Evolutionary conservation across 2,329 filamentous ascomycete genomes (phyloP).

Genomic region (Peltaster fructicola): DNA sequence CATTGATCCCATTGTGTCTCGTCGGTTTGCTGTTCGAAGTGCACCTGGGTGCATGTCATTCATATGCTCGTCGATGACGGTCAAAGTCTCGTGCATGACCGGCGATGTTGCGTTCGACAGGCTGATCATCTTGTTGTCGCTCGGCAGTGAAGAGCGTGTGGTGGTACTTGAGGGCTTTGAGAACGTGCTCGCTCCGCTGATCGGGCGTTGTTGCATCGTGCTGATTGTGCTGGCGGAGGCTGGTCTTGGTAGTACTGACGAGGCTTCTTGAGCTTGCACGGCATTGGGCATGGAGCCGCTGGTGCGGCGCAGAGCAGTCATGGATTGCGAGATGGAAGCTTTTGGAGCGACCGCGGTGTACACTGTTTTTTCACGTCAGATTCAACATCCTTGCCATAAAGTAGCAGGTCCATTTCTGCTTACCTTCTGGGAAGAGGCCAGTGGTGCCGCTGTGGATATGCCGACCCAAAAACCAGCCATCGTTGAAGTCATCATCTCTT

Average conservation of each 20-base stretch:
- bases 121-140: slow-evolving; percentile 7
- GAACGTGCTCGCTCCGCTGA: not conserved
- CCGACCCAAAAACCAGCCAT: slow-evolving; percentile 59
- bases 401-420: slow-evolving; percentile 3
- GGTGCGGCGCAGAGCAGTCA: slow-evolving; percentile 1
- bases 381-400: not conserved
- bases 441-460: slow-evolving; percentile 57
- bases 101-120: slow-evolving; percentile 31
- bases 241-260: too few relatives aligned
- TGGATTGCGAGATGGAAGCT: slow-evolving; percentile 9
- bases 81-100: slow-evolving; percentile 85
- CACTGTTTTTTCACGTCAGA: slow-evolving; percentile 13
- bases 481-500: slow-evolving; percentile 73
- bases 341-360: slow-evolving; percentile 22
- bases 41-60: slow-evolving; percentile 62
- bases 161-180: slow-evolving; percentile 7
- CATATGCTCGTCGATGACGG: slow-evolving; percentile 93
- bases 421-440: slow-evolving; percentile 72
- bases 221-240: too few relatives aligned
- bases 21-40: slow-evolving; percentile 29
- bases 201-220: slow-evolving; percentile 1
- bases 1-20: slow-evolving; percentile 42
- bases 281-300: too few relatives aligned
- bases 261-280: too few relatives aligned
- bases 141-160: slow-evolving; percentile 2